Base-by-base conservation (phyloP, 768 basidiomycete genomes). In the Pleurotus tuber-regium region DNA sequence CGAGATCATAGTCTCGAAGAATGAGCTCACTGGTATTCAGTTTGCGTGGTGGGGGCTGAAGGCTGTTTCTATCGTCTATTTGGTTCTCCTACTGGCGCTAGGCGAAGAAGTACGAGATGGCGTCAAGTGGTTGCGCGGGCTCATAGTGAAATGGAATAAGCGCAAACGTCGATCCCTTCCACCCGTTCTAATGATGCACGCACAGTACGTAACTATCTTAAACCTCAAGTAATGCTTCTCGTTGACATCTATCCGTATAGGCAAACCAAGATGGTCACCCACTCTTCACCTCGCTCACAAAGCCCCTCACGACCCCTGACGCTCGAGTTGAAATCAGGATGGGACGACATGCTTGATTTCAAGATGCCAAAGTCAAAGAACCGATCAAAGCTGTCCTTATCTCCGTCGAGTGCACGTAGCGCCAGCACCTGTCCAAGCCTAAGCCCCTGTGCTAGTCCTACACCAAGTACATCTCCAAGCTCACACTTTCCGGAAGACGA, bases 321-420 rank as follows among this genome's bases (percentile, higher is more conserved):
- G 26, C 54, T 70, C 30, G 70, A 72, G 21, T 66, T 77, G 39
- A 75, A 63, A 57, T 80, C 78, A 2, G 78, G 75, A 9, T 80
- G 78, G 78, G 76, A 78, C 51, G 76, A 77, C 43, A 72, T 72
- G 64, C 62, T 74, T 26, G 69, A 71, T 43, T 54, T 61, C 42
- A 73, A 68, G 61, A 54, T 60, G 5, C 50, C 67, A 11, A 50
- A 35, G 11, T 16, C 29, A 9, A 40, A 19, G 26, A 33, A 16
- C 18, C 52, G 21, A 4, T 51, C 26, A 41, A 16, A 51, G 57
- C 23, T 26, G 8, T 28, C 44, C 38, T 18, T 40, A 8, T 33
- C 44, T 40, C 39, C 24, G 14, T 44, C 41, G 4, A 47, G 46
- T 26, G 16, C 29, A 9, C 46, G 31, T 7, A 48, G 46, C 31